phyloP scores from a whole-genome alignment of 257 asterid species.

The Solanum sparsipilum region DNA sequence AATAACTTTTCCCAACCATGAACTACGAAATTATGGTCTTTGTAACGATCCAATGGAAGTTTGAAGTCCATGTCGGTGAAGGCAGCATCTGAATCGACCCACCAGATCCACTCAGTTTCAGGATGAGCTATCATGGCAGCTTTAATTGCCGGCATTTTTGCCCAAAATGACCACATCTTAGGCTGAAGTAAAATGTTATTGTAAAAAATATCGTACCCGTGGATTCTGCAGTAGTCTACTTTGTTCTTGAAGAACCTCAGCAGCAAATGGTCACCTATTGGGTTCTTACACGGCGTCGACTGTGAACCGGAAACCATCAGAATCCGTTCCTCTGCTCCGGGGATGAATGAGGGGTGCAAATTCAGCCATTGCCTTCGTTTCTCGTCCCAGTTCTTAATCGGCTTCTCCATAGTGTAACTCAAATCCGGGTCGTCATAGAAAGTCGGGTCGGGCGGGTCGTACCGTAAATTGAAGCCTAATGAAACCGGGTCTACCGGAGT shows the following conservation, averaged over 20 bases:
- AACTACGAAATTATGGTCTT: slow-evolving; percentile 48
- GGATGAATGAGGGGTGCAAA: slow-evolving; percentile 55
- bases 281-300: slow-evolving; percentile 70
- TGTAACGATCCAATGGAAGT: slow-evolving; percentile 61
- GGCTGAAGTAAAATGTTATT: slow-evolving; percentile 68
- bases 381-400: slow-evolving; percentile 62
- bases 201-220: slow-evolving; percentile 82
- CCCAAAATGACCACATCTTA: slow-evolving; percentile 89
- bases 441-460: slow-evolving; percentile 49
- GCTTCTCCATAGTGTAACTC: slow-evolving; percentile 50
- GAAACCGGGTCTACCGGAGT: neutral
- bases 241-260: slow-evolving; percentile 81
- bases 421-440: slow-evolving; percentile 77
- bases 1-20: slow-evolving; percentile 77
- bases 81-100: slow-evolving; percentile 98
- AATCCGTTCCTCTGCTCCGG: slow-evolving; percentile 42
- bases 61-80: slow-evolving; percentile 93
- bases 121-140: slow-evolving; percentile 98
- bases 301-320: slow-evolving; percentile 90
- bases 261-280: slow-evolving; percentile 73
- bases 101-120: slow-evolving; percentile 99
- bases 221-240: slow-evolving; percentile 86
- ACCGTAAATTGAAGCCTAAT: slow-evolving; percentile 7
- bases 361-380: slow-evolving; percentile 60
- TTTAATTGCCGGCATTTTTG: slow-evolving; percentile 64